Evolutionary conservation across 352 stramenopile genomes (phyloP).

Genomic region (Phytophthora quininea): DNA sequence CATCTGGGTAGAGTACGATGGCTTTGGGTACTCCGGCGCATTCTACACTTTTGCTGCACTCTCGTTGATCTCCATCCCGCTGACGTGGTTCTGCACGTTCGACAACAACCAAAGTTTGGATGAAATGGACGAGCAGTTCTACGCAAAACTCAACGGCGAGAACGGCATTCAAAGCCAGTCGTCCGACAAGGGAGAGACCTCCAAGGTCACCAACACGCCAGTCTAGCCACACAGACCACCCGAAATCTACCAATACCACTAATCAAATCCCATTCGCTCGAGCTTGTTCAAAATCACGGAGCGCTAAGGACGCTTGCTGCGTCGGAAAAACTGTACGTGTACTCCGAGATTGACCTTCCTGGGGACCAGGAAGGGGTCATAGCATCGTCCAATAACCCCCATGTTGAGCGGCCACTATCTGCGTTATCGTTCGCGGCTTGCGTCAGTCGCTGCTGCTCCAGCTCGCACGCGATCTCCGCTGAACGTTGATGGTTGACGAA

Average conservation of each 20-base stretch:
- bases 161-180: not conserved
- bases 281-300: not conserved
- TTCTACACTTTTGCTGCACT: not conserved
- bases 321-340: conserved; percentile 17
- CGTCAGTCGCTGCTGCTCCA: conserved; percentile 10
- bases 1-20: not conserved
- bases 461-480: conserved; percentile 17
- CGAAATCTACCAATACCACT: not conserved
- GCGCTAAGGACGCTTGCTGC: conserved; percentile 6
- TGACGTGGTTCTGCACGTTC: not conserved
- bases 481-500: conserved; percentile 4
- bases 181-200: not conserved
- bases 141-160: not conserved
- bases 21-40: not conserved
- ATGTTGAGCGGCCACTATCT: conserved; percentile 14
- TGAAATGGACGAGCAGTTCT: not conserved
- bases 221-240: not conserved
- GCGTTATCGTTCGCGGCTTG: conserved; percentile 5
- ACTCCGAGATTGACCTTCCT: conserved; percentile 14
- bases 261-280: not conserved
- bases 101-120: not conserved
- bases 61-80: not conserved
- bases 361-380: conserved; percentile 11
- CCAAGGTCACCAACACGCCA: not conserved
- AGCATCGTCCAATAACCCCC: conserved; percentile 12